Evolutionary conservation across 2,329 filamentous ascomycete species (phyloP).

Genomic region (Trichoderma arundinaceum): DNA sequence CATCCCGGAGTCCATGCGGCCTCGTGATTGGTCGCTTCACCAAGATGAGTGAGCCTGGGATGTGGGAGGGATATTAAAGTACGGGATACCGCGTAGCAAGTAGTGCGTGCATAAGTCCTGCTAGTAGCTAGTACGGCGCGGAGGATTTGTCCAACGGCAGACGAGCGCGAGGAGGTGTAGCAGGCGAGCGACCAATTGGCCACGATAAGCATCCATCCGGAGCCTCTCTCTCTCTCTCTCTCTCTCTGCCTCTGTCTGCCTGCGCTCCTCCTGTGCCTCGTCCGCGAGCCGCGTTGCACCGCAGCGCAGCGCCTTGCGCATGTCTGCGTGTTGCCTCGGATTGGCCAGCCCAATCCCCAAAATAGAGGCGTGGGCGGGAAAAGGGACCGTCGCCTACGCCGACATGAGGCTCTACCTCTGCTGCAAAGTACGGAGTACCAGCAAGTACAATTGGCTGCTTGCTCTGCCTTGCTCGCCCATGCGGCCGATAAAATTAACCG

Average conservation of each 20-base stretch:
- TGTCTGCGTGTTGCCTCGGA: not conserved
- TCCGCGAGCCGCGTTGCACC: slow-evolving; percentile 9
- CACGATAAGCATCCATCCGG: slow-evolving; percentile 1
- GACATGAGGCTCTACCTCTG: slow-evolving; percentile 7
- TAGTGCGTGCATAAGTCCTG: slow-evolving; percentile 19
- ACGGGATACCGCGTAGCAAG: slow-evolving; percentile 3
- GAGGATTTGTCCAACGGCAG: slow-evolving; percentile 9
- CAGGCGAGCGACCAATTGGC: slow-evolving; percentile 11
- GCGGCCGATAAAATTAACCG: slow-evolving; percentile 25
- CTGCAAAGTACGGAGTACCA: not conserved
- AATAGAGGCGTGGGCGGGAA: not conserved
- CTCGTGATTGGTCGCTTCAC: slow-evolving; percentile 26
- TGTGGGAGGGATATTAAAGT: slow-evolving; percentile 18
- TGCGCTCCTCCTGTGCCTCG: not conserved
- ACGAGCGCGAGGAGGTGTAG: not conserved
- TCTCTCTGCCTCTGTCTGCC: not conserved
- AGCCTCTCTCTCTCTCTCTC: not conserved
- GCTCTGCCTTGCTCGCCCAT: slow-evolving; percentile 9
- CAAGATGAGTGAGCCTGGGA: slow-evolving; percentile 16
- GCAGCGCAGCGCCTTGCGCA: not conserved
- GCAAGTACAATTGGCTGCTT: not conserved
- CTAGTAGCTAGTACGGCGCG: not conserved
- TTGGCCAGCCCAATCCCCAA: not conserved
- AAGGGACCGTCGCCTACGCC: slow-evolving; percentile 14
- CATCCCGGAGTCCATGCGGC: slow-evolving; percentile 28